Conservation (phyloP, 2,329 filamentous ascomycete genomes). For the Rhynchosporium secalis region DNA sequence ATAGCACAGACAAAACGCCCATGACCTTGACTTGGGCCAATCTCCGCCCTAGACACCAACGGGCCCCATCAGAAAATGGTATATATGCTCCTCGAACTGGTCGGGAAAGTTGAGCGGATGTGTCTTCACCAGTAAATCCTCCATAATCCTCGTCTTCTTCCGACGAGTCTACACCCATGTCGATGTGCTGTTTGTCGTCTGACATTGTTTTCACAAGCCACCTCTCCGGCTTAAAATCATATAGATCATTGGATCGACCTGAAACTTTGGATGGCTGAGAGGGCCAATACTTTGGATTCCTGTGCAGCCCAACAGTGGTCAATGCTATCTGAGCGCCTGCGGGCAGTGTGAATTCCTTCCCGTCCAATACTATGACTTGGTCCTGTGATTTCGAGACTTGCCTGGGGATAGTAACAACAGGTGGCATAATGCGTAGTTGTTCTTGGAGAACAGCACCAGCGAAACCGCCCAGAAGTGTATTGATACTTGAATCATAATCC, state of each 20-base stretch:
- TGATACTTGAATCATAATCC: constrained; percentile 70
- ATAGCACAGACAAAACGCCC: constrained; percentile 37
- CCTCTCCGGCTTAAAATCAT: constrained; percentile 70
- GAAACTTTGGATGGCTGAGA: constrained; percentile 43
- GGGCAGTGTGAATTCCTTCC: constrained; percentile 59
- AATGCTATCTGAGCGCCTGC: constrained; percentile 57
- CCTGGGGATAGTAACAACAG: constrained; percentile 73
- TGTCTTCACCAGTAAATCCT: constrained; percentile 60
- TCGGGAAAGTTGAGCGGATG: constrained; percentile 39
- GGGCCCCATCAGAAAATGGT: constrained; percentile 40
- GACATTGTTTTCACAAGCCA: constrained; percentile 56
- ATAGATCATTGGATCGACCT: constrained; percentile 54
- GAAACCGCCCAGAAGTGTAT: constrained; percentile 66
- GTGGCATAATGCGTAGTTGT: constrained; percentile 70
- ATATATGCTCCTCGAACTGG: constrained; percentile 39
- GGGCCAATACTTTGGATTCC: constrained; percentile 73
- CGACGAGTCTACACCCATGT: constrained; percentile 21
- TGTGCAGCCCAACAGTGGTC: constrained; percentile 56
- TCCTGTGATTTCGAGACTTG: constrained; percentile 49
- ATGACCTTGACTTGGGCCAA: constrained; percentile 43
- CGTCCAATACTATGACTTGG: constrained; percentile 61
- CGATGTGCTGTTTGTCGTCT: constrained; percentile 31
- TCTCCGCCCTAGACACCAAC: constrained; percentile 43
- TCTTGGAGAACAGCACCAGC: constrained; percentile 77
- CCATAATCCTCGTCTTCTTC: constrained; percentile 55